These are phyloP conservation scores for Pleurotus citrinopileatus DNA, from an alignment of 768 basidiomycete genomes.

Conservation along the genomic window DNA sequence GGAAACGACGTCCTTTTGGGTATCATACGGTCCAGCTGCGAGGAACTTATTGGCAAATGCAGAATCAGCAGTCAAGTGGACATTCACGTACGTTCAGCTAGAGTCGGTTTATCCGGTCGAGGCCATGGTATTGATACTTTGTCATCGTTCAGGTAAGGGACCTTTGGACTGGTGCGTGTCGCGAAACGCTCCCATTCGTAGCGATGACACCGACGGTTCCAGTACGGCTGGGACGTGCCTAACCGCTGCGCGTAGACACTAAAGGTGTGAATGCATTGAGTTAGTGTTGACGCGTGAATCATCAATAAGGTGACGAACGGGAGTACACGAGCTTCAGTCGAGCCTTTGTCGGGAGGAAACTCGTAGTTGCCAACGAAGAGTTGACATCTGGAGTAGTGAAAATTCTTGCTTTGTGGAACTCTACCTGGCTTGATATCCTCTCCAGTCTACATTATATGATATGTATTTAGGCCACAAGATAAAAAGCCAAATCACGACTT, in stretches of 20 bases:
- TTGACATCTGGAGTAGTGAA: constrained; percentile 81
- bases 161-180: constrained; percentile 55
- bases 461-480: neutral
- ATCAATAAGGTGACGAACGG: constrained; percentile 52
- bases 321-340: constrained; percentile 32
- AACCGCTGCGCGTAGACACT: constrained; percentile 81
- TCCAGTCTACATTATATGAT: constrained; percentile 14
- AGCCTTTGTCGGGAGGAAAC: constrained; percentile 43
- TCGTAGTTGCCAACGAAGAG: constrained; percentile 69
- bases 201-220: constrained; percentile 49
- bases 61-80: neutral
- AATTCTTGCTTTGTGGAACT: constrained; percentile 40
- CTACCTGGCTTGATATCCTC: constrained; percentile 23
- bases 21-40: constrained; percentile 68
- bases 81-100: constrained; percentile 41
- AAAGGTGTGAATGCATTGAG: too few species aligned
- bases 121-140: constrained; percentile 72
- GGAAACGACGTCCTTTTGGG: constrained; percentile 54
- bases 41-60: neutral
- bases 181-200: constrained; percentile 77
- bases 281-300: too few species aligned
- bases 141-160: constrained; percentile 41
- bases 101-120: constrained; percentile 34
- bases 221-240: constrained; percentile 56
- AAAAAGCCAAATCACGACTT: constrained; percentile 9